A percentile compares a stretch with the other conserved stretches of the same genome.
phyloP scores from a whole-genome alignment of 768 basidiomycete genomes.

The Hypholoma fasciculare region DNA sequence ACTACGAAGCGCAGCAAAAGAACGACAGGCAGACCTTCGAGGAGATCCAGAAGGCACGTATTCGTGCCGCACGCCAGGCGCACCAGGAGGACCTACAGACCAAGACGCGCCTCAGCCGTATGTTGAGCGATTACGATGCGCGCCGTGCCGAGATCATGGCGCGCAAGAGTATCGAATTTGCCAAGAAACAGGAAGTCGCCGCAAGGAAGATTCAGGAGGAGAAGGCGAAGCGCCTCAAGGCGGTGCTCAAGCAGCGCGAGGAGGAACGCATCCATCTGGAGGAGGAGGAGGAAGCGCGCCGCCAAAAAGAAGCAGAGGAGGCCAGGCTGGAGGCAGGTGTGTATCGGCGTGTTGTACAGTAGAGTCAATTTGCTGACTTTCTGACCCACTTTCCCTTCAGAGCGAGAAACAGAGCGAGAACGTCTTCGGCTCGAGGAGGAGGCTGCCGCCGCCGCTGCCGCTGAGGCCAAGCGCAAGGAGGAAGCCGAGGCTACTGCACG shows the following conservation, averaged over 20 bases:
- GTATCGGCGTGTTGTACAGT: constrained; percentile 6
- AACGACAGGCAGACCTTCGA: constrained; percentile 74
- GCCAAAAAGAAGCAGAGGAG: constrained; percentile 56
- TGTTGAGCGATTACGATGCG: constrained; percentile 67
- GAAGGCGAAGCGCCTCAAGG: constrained; percentile 69
- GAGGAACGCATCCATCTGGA: constrained; percentile 49
- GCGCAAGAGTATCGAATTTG: constrained; percentile 66
- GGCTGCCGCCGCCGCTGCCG: constrained; percentile 43
- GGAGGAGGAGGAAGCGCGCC: constrained; percentile 54
- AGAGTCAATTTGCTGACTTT: background rate
- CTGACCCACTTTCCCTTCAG: constrained; percentile 27
- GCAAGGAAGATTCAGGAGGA: constrained; percentile 77
- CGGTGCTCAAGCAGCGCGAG: constrained; percentile 57
- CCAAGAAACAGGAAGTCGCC: constrained; percentile 56
- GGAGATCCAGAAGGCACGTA: constrained; percentile 51
- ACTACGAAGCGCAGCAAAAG: constrained; percentile 85
- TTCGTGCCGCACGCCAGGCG: constrained; percentile 51
- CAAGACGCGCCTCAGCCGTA: constrained; percentile 73
- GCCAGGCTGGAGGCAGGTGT: constrained; percentile 51
- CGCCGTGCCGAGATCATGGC: constrained; percentile 54
- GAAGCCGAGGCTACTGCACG: constrained; percentile 54
- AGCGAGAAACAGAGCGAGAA: constrained; percentile 56
- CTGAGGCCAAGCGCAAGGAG: constrained; percentile 58
- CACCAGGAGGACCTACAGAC: constrained; percentile 70
- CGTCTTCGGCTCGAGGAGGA: constrained; percentile 49